phyloP scores from a whole-genome alignment of 1,139 yeast genomes.

The Pneumocystis murina region DNA sequence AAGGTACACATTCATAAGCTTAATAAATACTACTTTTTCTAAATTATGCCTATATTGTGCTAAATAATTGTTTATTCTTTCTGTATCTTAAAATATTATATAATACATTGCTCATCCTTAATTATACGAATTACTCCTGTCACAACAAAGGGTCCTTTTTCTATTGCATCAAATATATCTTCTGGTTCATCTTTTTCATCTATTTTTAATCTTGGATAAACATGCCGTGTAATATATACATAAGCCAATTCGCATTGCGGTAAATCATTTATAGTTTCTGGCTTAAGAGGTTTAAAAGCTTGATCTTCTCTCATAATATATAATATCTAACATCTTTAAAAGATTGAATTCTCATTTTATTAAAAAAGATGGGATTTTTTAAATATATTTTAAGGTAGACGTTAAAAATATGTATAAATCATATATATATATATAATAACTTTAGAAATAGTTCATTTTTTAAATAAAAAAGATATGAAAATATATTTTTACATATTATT shows the following conservation, averaged over 20 bases:
- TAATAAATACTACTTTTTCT: neutral
- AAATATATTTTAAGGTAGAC: no score
- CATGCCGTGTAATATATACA: neutral
- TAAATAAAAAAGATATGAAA: no score
- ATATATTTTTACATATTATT: no score
- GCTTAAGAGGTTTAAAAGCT: neutral
- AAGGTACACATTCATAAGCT: neutral
- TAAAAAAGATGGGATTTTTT: neutral
- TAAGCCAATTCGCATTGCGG: neutral
- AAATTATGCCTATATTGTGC: neutral
- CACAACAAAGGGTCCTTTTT: neutral
- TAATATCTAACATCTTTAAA: neutral
- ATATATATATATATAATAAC: no score
- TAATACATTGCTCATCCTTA: neutral
- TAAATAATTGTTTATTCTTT: neutral
- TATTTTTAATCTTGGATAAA: neutral
- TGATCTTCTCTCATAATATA: neutral
- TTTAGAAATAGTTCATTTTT: no score
- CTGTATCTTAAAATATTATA: neutral
- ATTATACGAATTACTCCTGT: neutral
- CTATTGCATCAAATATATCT: neutral
- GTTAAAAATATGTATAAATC: no score
- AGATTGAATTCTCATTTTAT: neutral
- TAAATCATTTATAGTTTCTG: neutral
- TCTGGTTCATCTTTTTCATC: neutral